phyloP scores from a whole-genome alignment of 257 asterid genomes.

The Pogostemon cablin region DNA sequence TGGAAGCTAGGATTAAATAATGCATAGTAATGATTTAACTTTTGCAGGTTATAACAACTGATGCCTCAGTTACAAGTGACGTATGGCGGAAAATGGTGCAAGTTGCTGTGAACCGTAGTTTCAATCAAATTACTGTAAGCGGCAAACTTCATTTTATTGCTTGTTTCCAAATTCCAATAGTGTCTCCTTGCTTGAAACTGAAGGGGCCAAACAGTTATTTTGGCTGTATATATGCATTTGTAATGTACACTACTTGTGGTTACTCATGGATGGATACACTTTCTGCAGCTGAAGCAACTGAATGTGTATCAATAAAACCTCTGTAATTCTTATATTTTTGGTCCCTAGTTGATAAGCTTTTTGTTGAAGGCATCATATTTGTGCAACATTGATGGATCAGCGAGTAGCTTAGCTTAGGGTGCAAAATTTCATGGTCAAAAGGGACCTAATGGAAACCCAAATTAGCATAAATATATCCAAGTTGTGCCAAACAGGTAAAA shows the following conservation, averaged over 20 bases:
- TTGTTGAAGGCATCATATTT: neutral
- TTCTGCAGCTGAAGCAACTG: neutral
- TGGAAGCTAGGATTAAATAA: conserved; percentile 1
- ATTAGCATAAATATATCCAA: neutral
- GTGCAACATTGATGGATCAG: neutral
- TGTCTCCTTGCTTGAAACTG: neutral
- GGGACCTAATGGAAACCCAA: neutral
- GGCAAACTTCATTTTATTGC: conserved; percentile 22
- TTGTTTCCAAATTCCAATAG: neutral
- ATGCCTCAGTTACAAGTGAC: conserved; percentile 79
- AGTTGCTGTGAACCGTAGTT: conserved; percentile 87
- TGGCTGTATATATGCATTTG: conserved; percentile 6
- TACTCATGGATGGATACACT: conserved; percentile 5
- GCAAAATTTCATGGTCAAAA: conserved; percentile 12
- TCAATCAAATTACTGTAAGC: conserved; percentile 93
- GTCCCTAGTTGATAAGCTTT: neutral
- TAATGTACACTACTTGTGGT: conserved; percentile 3
- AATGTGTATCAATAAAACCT: neutral
- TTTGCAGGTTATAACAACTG: conserved; percentile 87
- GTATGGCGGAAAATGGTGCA: conserved; percentile 95
- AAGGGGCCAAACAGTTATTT: neutral
- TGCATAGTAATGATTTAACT: conserved; percentile 31
- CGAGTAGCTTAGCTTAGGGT: neutral
- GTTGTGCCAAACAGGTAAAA: neutral
- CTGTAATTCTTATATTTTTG: conserved; percentile 14